These are phyloP conservation scores for Psilocybe tampanensis DNA, from an alignment of 768 basidiomycete species.

Conservation along the genomic window DNA sequence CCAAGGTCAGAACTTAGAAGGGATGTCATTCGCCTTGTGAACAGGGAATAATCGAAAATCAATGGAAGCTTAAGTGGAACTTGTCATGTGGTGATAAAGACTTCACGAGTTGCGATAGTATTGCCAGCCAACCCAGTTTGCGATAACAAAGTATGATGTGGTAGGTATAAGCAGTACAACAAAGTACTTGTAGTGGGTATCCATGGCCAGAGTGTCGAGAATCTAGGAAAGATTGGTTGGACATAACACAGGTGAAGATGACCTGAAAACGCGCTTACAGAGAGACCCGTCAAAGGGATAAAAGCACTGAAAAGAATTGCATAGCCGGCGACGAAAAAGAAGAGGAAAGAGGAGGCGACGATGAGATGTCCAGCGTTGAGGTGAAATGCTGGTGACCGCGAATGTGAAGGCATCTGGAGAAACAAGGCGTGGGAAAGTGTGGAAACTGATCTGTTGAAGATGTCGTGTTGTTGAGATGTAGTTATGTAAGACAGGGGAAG, in stretches of 20 bases:
- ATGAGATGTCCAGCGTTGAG: constrained; percentile 47
- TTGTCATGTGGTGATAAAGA: neutral
- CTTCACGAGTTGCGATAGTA: constrained; percentile 86
- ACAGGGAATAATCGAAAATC: no score
- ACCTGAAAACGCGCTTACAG: constrained; percentile 43
- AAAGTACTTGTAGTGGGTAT: constrained; percentile 93
- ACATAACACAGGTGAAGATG: neutral
- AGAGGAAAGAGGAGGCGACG: constrained; percentile 46
- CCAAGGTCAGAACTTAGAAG: neutral
- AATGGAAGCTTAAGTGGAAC: neutral
- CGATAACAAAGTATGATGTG: constrained; percentile 88
- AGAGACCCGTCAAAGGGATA: constrained; percentile 51
- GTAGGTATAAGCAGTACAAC: constrained; percentile 77
- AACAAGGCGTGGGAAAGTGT: constrained; percentile 12
- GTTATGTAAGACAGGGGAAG: constrained; percentile 16
- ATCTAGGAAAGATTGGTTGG: constrained; percentile 40
- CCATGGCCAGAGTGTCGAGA: constrained; percentile 63
- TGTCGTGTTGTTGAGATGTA: constrained; percentile 12
- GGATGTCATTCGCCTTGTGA: no score
- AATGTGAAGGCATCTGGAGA: constrained; percentile 5
- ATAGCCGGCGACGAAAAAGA: constrained; percentile 62
- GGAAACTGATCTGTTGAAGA: constrained; percentile 9
- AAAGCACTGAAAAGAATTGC: constrained; percentile 69
- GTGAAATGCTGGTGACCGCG: constrained; percentile 12
- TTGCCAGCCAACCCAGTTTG: constrained; percentile 99